These are phyloP conservation scores for Calonectria crousiana DNA, from an alignment of 2,329 filamentous ascomycete genomes.

Conservation along the genomic window DNA sequence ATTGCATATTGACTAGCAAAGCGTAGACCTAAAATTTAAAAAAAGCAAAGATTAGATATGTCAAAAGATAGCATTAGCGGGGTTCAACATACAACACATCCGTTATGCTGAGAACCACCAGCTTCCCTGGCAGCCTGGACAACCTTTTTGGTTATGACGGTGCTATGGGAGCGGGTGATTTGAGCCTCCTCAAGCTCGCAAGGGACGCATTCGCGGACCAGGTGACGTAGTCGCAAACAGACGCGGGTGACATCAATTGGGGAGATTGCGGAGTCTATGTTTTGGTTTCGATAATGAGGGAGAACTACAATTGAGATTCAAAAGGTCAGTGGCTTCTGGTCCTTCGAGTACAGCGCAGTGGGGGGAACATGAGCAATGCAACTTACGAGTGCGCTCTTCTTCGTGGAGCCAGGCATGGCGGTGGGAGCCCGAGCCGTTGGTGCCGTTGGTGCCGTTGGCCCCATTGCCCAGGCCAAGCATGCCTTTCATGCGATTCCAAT, in stretches of 20 bases:
- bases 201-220: conserved; percentile 89
- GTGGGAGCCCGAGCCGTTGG: conserved; percentile 35
- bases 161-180: conserved; percentile 85
- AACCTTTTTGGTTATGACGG: conserved; percentile 84
- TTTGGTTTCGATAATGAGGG: conserved; percentile 69
- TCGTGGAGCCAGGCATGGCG: conserved; percentile 55
- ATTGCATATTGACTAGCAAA: conserved; percentile 77
- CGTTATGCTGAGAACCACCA: conserved; percentile 78
- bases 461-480: conserved; percentile 42
- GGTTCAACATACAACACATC: conserved; percentile 73
- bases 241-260: conserved; percentile 88
- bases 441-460: conserved; percentile 26
- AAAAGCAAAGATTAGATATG: neutral
- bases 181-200: conserved; percentile 86
- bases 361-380: conserved; percentile 1
- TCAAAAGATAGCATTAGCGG: neutral
- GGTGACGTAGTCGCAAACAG: conserved; percentile 88
- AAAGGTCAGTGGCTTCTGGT: neutral
- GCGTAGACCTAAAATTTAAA: conserved; percentile 74
- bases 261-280: conserved; percentile 75
- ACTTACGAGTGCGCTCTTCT: conserved; percentile 60
- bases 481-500: conserved; percentile 48
- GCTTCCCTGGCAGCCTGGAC: conserved; percentile 85
- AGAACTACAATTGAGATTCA: conserved; percentile 64
- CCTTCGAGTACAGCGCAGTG: neutral